Percentiles rank a stretch among this genome's conserved stretches.
Evolutionary conservation across 2,329 filamentous ascomycete genomes (phyloP).

Genomic region (Mycocentrospora acerina): DNA sequence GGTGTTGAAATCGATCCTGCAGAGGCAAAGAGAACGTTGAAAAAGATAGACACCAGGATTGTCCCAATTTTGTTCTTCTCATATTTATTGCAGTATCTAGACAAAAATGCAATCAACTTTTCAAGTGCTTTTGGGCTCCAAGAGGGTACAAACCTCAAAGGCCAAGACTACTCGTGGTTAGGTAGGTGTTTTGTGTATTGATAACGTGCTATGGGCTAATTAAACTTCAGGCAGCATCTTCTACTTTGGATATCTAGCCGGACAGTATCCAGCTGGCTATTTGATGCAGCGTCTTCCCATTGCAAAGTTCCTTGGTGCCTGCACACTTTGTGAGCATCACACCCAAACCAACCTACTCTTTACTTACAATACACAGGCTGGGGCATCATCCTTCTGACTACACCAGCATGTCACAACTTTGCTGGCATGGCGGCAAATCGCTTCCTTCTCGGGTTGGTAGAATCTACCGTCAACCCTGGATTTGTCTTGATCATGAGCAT

Average conservation of each 20-base stretch:
- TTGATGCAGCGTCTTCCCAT: constrained; percentile 50
- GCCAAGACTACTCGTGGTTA: constrained; percentile 20
- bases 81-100: constrained; percentile 45
- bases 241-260: constrained; percentile 53
- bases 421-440: constrained; percentile 43
- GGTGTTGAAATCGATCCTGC: constrained; percentile 17
- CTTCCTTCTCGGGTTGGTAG: constrained; percentile 57
- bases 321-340: constrained; percentile 37
- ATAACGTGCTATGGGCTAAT: neutral
- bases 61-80: constrained; percentile 37
- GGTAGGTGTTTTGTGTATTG: constrained; percentile 1
- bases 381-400: constrained; percentile 46
- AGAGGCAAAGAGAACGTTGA: constrained; percentile 31
- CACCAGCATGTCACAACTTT: constrained; percentile 44
- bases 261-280: constrained; percentile 49
- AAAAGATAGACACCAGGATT: constrained; percentile 33
- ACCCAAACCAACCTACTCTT: too few species aligned
- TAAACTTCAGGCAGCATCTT: constrained; percentile 45
- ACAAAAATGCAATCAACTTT: constrained; percentile 55
- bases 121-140: constrained; percentile 53
- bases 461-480: constrained; percentile 49
- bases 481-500: constrained; percentile 67
- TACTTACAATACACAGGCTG: constrained; percentile 24
- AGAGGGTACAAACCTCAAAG: constrained; percentile 48
- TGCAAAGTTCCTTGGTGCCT: constrained; percentile 47